These are phyloP conservation scores for Fusarium sp. DNA, from an alignment of 2,329 filamentous ascomycete species.

Conservation along the genomic window DNA sequence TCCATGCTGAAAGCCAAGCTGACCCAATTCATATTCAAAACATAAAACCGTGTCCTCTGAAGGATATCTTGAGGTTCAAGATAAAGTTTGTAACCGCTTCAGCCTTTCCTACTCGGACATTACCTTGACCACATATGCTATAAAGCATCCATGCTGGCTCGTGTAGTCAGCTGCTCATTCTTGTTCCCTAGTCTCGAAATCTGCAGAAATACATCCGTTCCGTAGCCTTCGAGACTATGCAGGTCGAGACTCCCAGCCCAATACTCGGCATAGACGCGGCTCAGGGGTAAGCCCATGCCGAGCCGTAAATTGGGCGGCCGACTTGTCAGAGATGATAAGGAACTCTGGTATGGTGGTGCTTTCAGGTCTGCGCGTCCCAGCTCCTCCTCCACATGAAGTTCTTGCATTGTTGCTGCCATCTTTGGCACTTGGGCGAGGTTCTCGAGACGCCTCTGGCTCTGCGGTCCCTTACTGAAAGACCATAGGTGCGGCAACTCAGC, in stretches of 20 bases:
- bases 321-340: slow-evolving; percentile 82
- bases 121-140: slow-evolving; percentile 52
- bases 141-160: slow-evolving; percentile 82
- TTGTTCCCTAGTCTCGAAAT: slow-evolving; percentile 98
- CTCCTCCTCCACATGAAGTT: slow-evolving; percentile 71
- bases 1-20: slow-evolving; percentile 44
- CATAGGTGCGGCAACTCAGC: slow-evolving; percentile 91
- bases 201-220: slow-evolving; percentile 94
- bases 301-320: slow-evolving; percentile 88
- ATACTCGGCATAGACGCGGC: slow-evolving; percentile 95
- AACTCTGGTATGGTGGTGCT: slow-evolving; percentile 65
- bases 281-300: slow-evolving; percentile 94
- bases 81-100: not conserved
- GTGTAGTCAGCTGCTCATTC: slow-evolving; percentile 89
- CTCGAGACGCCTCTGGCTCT: slow-evolving; percentile 80
- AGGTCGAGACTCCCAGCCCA: slow-evolving; percentile 94
- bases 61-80: not conserved
- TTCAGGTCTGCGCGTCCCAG: slow-evolving; percentile 59
- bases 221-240: slow-evolving; percentile 94
- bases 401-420: slow-evolving; percentile 93
- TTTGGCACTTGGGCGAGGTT: slow-evolving; percentile 90
- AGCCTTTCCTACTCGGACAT: slow-evolving; percentile 28
- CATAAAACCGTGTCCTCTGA: slow-evolving; percentile 17
- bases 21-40: slow-evolving; percentile 14
- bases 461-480: slow-evolving; percentile 95